phyloP scores from a whole-genome alignment of 225 moss, liverwort and hornwort genomes.

The Takakia lepidozioides region DNA sequence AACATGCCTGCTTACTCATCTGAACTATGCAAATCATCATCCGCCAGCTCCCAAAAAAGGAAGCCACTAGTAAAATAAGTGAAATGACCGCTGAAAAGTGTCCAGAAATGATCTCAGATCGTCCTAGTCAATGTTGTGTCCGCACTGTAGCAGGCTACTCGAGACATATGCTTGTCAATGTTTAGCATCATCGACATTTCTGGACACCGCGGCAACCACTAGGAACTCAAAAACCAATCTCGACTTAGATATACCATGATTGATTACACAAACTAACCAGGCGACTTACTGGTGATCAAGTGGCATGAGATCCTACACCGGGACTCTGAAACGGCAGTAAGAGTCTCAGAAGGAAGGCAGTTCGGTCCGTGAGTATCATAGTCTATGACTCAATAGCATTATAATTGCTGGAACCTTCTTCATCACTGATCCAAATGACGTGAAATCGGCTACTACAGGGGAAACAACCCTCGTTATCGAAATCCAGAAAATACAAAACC shows the following conservation, averaged over 20 bases:
- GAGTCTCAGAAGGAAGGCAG: slow-evolving; percentile 8
- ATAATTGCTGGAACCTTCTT: slow-evolving; percentile 7
- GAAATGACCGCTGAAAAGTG: background rate
- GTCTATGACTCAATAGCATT: background rate
- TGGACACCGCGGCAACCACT: too few species aligned
- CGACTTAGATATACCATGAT: too few species aligned
- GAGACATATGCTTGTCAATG: slow-evolving; percentile 5
- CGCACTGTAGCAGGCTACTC: background rate
- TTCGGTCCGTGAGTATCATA: slow-evolving; percentile 4
- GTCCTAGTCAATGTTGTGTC: background rate
- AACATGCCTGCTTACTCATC: slow-evolving; percentile 2
- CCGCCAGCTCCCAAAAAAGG: background rate
- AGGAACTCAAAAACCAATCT: too few species aligned
- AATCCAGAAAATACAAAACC: too few species aligned
- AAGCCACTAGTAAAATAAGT: background rate
- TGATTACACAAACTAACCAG: too few species aligned
- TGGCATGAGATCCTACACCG: background rate
- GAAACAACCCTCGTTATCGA: too few species aligned
- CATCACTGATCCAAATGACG: background rate
- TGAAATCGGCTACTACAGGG: too few species aligned
- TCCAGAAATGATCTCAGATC: slow-evolving; percentile 3
- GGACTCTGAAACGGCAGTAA: background rate
- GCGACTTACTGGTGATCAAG: too few species aligned
- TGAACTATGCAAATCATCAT: slow-evolving; percentile 4
- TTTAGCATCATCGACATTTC: slow-evolving; percentile 3